Evolutionary conservation across 768 basidiomycete species (phyloP).

Genomic region (Pulveroboletus sp.): DNA sequence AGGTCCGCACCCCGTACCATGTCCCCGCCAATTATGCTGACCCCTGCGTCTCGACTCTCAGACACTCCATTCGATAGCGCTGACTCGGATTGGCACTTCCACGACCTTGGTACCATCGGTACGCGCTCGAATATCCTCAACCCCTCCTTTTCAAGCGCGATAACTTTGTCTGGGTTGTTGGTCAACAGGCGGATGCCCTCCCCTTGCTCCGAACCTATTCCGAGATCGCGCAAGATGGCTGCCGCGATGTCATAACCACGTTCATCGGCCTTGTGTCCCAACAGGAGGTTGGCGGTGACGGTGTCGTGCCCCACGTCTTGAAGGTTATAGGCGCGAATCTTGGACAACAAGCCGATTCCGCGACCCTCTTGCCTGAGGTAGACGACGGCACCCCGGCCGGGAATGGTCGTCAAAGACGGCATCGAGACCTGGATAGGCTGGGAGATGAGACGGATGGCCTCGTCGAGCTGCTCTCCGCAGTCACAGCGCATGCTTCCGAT

Average conservation of each 20-base stretch:
- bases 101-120: slow-evolving; percentile 91
- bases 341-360: slow-evolving; percentile 92
- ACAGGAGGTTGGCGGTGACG: slow-evolving; percentile 93
- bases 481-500: slow-evolving; percentile 98
- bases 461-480: slow-evolving; percentile 97
- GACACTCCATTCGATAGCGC: background rate
- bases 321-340: slow-evolving; percentile 95
- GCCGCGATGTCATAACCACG: slow-evolving; percentile 88
- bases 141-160: slow-evolving; percentile 80
- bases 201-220: slow-evolving; percentile 52
- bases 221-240: slow-evolving; percentile 85
- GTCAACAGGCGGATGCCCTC: slow-evolving; percentile 79
- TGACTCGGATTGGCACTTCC: slow-evolving; percentile 40
- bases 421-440: slow-evolving; percentile 53
- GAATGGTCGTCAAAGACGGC: slow-evolving; percentile 41
- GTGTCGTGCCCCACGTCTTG: slow-evolving; percentile 98
- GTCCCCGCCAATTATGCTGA: slow-evolving; percentile 77
- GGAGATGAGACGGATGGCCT: slow-evolving; percentile 88
- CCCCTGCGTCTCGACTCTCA: slow-evolving; percentile 48
- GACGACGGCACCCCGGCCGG: slow-evolving; percentile 87
- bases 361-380: slow-evolving; percentile 98
- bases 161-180: slow-evolving; percentile 97
- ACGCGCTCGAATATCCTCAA: slow-evolving; percentile 77
- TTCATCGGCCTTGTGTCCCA: slow-evolving; percentile 93
- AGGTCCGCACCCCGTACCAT: slow-evolving; percentile 78